A percentile compares a stretch with the other conserved stretches of the same genome.
Evolutionary conservation across 257 asterid genomes (phyloP).

Genomic region (Jaltomata sinuosa): DNA sequence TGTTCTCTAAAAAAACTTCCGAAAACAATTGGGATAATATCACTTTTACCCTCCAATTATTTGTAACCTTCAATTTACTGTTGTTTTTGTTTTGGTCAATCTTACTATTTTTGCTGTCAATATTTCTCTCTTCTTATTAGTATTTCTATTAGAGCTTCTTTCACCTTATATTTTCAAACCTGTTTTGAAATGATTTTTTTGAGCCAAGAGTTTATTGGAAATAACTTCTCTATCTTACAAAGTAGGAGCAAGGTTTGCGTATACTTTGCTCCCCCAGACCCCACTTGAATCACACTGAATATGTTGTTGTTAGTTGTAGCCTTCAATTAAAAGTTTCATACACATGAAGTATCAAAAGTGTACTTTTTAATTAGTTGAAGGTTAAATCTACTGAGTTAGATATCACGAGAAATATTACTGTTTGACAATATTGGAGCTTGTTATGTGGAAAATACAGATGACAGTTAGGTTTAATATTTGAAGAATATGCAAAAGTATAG

Average conservation of each 20-base stretch:
- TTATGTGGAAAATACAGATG: not conserved
- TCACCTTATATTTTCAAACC: not conserved
- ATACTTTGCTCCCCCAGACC: too few species aligned
- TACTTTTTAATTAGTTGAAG: not conserved
- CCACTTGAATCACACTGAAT: not conserved
- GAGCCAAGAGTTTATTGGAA: not conserved
- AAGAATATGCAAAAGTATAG: not conserved
- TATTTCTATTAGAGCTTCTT: too few species aligned
- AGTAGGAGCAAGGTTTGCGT: not conserved
- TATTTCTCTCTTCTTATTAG: too few species aligned
- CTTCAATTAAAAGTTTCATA: not conserved
- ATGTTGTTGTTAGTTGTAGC: not conserved
- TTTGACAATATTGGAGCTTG: not conserved
- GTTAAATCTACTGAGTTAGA: too few species aligned
- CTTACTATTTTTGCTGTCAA: too few species aligned
- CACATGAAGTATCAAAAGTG: not conserved
- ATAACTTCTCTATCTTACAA: not conserved
- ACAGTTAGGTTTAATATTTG: not conserved
- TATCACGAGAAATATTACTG: not conserved
- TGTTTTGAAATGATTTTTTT: not conserved
- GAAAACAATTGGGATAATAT: not conserved
- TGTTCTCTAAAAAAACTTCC: not conserved
- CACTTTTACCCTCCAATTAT: not conserved
- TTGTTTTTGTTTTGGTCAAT: too few species aligned
- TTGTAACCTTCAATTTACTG: too few species aligned